Evolutionary conservation across 495 filamentous ascomycete genomes (phyloP).

Genomic region (Lophium mytilinum): DNA sequence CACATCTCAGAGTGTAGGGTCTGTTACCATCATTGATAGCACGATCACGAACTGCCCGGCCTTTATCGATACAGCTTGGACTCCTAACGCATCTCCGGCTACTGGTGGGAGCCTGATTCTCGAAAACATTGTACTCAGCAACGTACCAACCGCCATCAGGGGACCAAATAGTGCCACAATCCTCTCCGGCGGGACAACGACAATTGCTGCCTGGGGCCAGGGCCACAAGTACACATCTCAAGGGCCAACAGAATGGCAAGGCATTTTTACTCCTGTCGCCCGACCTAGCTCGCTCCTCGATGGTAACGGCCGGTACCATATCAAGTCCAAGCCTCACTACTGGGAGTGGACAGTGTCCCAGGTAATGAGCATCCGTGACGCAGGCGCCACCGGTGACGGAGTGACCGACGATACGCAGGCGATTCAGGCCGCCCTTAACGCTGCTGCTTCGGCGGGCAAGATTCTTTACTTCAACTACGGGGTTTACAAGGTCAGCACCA

Average conservation of each 20-base stretch:
- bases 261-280: conserved; percentile 37
- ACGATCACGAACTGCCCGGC: conserved; percentile 49
- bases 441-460: conserved; percentile 46
- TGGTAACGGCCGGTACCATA: conserved; percentile 48
- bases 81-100: conserved; percentile 31
- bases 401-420: conserved; percentile 57
- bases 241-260: conserved; percentile 31
- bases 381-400: conserved; percentile 75
- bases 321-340: conserved; percentile 69
- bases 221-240: conserved; percentile 17
- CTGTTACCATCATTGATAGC: conserved; percentile 74
- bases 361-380: conserved; percentile 69
- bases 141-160: conserved; percentile 47
- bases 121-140: conserved; percentile 76
- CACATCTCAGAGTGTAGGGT: conserved; percentile 61
- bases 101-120: conserved; percentile 73
- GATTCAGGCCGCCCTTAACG: conserved; percentile 64
- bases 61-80: conserved; percentile 18
- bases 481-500: conserved; percentile 75
- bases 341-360: conserved; percentile 45
- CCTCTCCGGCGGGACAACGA: conserved; percentile 22
- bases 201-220: conserved; percentile 62
- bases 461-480: conserved; percentile 91
- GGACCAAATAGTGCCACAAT: conserved; percentile 37
- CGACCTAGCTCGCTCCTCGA: conserved; percentile 53